phyloP scores from a whole-genome alignment of 345 rosid genomes.

The Gossypium turneri region DNA sequence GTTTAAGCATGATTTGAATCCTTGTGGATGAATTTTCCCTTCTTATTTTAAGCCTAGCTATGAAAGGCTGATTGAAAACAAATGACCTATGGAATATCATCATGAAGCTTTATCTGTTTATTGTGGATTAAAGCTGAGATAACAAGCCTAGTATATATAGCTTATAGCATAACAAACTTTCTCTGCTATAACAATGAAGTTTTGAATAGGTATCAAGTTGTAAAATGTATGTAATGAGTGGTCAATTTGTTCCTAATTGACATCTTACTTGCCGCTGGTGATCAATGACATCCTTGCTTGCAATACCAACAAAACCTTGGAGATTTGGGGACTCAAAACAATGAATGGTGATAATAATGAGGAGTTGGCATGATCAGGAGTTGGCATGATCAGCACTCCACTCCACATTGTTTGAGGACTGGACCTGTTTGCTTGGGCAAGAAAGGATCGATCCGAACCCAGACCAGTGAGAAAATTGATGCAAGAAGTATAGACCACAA shows the following conservation, averaged over 20 bases:
- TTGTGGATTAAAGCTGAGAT: background rate
- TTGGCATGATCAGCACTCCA: conserved; percentile 51
- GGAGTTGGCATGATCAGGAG: conserved; percentile 21
- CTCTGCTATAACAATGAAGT: background rate
- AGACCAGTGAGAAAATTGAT: conserved; percentile 76
- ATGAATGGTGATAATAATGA: background rate
- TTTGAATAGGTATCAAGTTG: background rate
- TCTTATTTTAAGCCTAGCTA: too few relatives aligned
- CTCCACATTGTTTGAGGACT: conserved; percentile 80
- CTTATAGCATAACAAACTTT: background rate
- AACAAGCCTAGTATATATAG: background rate
- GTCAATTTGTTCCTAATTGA: background rate
- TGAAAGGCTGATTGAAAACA: too few relatives aligned
- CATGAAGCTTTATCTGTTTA: background rate
- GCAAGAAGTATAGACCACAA: conserved; percentile 87
- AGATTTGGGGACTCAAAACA: background rate
- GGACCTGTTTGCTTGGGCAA: conserved; percentile 89
- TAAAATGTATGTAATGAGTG: background rate
- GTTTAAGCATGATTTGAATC: too few relatives aligned
- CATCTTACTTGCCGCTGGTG: background rate
- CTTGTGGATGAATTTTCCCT: too few relatives aligned
- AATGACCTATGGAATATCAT: background rate
- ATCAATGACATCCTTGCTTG: background rate
- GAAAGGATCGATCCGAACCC: conserved; percentile 94
- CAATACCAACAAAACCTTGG: background rate